Evolutionary conservation across 164 flowering plant species (phyloP).

Genomic region (Akebia trifoliata): DNA sequence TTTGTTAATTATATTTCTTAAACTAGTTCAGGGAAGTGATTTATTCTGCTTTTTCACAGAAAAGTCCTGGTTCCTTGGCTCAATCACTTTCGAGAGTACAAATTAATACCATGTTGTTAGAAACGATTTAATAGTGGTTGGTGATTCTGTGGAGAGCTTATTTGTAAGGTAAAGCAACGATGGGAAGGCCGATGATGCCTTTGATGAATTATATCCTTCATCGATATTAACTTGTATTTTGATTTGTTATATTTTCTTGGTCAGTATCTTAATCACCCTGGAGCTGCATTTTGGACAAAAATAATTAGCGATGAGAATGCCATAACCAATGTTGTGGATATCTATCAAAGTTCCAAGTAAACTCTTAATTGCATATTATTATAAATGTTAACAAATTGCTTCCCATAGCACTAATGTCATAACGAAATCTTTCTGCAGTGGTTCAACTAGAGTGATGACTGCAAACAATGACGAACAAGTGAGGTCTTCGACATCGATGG

Average conservation of each 20-base stretch:
- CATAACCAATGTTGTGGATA: conserved; percentile 75
- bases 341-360: conserved; percentile 43
- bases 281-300: conserved; percentile 63
- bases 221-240: not conserved
- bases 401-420: not conserved
- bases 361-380: not conserved
- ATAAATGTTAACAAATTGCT: not conserved
- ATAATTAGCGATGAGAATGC: conserved; percentile 63
- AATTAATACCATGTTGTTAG: conserved; percentile 75
- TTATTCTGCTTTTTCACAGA: conserved; percentile 25
- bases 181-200: too few relatives aligned
- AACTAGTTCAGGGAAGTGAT: not conserved
- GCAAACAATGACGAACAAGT: conserved; percentile 48
- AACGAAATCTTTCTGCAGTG: conserved; percentile 38
- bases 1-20: not conserved
- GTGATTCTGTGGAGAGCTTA: too few relatives aligned
- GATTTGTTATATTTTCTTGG: not conserved
- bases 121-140: conserved; percentile 69
- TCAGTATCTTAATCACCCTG: conserved; percentile 54
- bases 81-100: conserved; percentile 67
- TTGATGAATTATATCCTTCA: not conserved
- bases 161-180: too few relatives aligned
- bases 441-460: conserved; percentile 38
- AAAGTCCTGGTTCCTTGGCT: conserved; percentile 38
- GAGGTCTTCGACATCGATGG: conserved; percentile 44